Evolutionary conservation across 2,329 filamentous ascomycete genomes (phyloP), one percentile per base, ranked within the genome.

Genomic region (Trichoderma harzianum): DNA sequence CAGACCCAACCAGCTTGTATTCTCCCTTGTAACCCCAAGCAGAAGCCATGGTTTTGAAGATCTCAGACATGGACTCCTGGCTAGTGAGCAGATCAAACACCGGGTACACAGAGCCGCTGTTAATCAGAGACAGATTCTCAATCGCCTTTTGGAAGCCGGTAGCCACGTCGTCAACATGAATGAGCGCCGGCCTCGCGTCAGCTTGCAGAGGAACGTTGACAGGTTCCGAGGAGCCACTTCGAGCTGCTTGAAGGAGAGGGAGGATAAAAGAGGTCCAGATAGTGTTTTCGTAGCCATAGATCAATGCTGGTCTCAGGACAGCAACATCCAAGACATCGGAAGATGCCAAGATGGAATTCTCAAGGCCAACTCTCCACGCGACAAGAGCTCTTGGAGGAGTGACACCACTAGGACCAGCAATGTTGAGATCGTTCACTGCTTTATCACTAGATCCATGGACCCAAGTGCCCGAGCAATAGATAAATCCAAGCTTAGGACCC

Each of bases 231-330:
- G 39, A 39, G 26, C 71, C 58, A 30, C 43, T 64, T 30, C 51
- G 61, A 16, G 71, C 51, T 32, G 72, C 72, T 43, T 74, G 60
- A 39, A 74, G 71, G 7, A 74, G 72, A 0, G 72, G 72, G 1
- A 74, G 68, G 43, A 74, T 58, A n/a, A 72, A 74, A 3, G 67
- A 21, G 21, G 72, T 68, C 72, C 72, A 74, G 5, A 74, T 74
- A 2, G 71, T 73, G 8, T 68, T 70, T 53, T 74, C 71, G 12
- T 61, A 32, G 36, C 72, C 72, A 24, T 74, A 74, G 21, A 74
- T 69, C 43, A 74, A 53, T 18, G 66, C 72, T 1, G 72, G 72
- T 16, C 72, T 62, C 16, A 74, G n/a, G 14, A 74, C 21, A 11
- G 71, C 72, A 24, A 74, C 71, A 53, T 72, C 67, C 5, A 74